A percentile compares a stretch with the other conserved stretches of the same genome.
Conservation (phyloP, 495 filamentous ascomycete species). For the Trichoderma erinaceum region DNA sequence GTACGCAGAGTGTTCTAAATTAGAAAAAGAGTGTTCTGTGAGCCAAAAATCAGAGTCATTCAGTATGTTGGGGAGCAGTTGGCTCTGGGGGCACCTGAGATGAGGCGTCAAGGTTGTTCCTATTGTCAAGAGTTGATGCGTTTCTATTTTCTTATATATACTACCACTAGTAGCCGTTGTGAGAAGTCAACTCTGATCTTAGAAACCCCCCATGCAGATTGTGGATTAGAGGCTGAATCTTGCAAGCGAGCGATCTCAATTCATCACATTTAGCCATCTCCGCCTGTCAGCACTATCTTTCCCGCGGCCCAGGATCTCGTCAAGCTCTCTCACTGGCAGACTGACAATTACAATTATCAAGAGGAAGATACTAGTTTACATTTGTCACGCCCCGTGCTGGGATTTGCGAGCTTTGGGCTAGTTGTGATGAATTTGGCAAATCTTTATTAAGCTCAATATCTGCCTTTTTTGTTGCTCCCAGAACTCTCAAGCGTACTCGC, state of each 20-base stretch:
- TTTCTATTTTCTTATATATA: not conserved
- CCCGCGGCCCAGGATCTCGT: conserved; percentile 1
- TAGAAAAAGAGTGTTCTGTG: not conserved
- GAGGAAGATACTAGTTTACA: not conserved
- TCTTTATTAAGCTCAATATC: not conserved
- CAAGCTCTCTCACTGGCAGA: not conserved
- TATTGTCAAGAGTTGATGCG: not conserved
- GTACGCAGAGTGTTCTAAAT: not conserved
- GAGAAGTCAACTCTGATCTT: not conserved
- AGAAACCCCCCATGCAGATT: not conserved
- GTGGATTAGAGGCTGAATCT: not conserved
- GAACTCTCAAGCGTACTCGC: not conserved
- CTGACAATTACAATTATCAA: not conserved
- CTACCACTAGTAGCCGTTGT: not conserved
- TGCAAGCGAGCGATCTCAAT: not conserved
- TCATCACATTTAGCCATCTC: conserved; percentile 8
- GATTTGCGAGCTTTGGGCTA: not conserved
- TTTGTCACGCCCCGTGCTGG: not conserved
- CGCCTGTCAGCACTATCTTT: conserved; percentile 5
- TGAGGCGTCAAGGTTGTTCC: not conserved
- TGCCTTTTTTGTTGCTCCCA: not conserved
- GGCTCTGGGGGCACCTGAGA: not conserved
- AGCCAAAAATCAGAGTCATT: not conserved
- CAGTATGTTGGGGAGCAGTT: not conserved
- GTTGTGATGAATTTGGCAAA: not conserved